Conservation (phyloP, 352 stramenopile species). For the Phytophthora syringae region DNA sequence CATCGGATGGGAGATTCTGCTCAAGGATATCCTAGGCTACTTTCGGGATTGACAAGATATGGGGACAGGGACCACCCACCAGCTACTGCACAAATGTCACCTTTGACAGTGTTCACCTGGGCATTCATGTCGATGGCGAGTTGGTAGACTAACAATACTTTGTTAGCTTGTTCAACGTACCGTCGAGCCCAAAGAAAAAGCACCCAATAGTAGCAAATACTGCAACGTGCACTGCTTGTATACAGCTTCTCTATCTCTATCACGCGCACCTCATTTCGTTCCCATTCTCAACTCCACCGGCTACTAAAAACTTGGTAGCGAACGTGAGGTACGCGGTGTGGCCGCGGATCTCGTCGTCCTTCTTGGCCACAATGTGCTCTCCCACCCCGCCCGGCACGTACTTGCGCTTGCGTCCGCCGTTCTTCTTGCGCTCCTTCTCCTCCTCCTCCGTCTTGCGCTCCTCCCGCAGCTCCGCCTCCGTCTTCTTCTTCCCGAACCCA, state of each 20-base stretch:
- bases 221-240: slow-evolving; percentile 28
- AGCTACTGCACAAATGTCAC: no score
- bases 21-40: slow-evolving; percentile 84
- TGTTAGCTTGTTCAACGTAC: no score
- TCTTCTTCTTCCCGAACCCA: slow-evolving; percentile 50
- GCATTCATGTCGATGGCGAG: no score
- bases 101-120: no score
- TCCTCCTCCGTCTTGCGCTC: slow-evolving; percentile 28
- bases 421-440: slow-evolving; percentile 39
- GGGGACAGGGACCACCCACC: neutral
- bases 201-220: neutral
- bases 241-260: slow-evolving; percentile 41
- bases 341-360: slow-evolving; percentile 85
- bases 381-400: slow-evolving; percentile 56
- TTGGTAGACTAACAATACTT: no score
- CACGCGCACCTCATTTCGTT: neutral
- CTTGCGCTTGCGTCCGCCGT: slow-evolving; percentile 56
- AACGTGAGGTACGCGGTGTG: slow-evolving; percentile 90
- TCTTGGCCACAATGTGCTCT: slow-evolving; percentile 81
- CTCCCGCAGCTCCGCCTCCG: slow-evolving; percentile 18
- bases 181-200: no score
- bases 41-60: slow-evolving; percentile 38
- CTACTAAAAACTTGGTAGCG: slow-evolving; percentile 81
- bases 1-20: slow-evolving; percentile 81
- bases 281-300: neutral